Evolutionary conservation across 2,329 filamentous ascomycete genomes (phyloP), one percentile per base, ranked within the genome.

Genomic region (Pseudogymnoascus sp.): DNA sequence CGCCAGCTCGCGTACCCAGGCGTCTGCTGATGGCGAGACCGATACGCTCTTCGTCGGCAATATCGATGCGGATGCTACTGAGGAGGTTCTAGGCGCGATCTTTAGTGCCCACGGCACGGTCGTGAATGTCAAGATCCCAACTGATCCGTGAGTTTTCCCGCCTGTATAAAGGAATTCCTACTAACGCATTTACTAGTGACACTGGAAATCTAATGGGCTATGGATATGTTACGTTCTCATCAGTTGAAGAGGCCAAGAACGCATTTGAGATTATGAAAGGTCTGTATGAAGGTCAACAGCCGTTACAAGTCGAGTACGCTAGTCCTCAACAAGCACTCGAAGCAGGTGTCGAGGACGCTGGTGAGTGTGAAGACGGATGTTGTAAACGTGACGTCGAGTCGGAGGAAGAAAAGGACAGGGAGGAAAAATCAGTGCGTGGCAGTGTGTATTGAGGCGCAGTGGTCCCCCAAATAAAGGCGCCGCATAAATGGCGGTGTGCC

Each of bases 41-140:
- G 83, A 87, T 72, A 90, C 88, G 31, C 80, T 91, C 63, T 91
- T 89, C 78, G 79, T 90, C 68, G 88, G 87, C 69, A 90, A 90
- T 79, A 76, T 91, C 67, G 83, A 85, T 45, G 90, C 90, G 77
- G 83, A 86, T 68, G 85, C 83, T 71, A 82, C 83, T 69, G 84
- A 89, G 77, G 83, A 87, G 67, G 78, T 79, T 68, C 78, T 91
- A 69, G 80, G 80, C 68, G 84, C 89, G 73, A 78, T 81, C 66
- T 90, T 90, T 77, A 79, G 80, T 66, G 79, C 83, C 69, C 81
- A 85, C 73, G 88, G 87, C 67, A 81, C 75, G 71, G 82, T 90
- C 73, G 79, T 83, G 66, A 84, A 85, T 68, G 83, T 90, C 71
- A 85, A 87, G 74, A 83, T 91, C 23, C 88, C 88, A 62, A 90